Conservation (phyloP, 1,284 basidiomycete genomes). For the Gymnopus androsaceus region DNA sequence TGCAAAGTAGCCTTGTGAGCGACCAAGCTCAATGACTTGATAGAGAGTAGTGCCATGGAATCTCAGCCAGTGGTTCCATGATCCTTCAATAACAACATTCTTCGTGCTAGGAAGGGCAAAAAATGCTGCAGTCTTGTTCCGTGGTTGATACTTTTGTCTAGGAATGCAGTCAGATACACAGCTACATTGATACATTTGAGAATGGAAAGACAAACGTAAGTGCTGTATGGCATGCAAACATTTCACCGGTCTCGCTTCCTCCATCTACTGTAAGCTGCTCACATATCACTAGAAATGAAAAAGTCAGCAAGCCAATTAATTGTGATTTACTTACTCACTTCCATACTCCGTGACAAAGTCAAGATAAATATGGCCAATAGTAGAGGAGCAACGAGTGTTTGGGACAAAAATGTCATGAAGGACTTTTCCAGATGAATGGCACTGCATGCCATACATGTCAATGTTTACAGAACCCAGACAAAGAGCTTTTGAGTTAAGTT, state of each 20-base stretch:
- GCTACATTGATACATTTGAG: too few relatives aligned
- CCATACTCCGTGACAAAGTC: constrained; percentile 9
- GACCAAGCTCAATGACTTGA: background rate
- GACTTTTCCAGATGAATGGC: background rate
- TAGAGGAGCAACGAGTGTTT: constrained; percentile 2
- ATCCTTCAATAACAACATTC: constrained; percentile 3
- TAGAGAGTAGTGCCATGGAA: background rate
- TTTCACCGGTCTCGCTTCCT: constrained; percentile 3
- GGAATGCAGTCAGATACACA: background rate
- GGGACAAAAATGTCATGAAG: background rate
- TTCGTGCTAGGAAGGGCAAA: background rate
- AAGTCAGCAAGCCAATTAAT: background rate
- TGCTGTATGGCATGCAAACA: background rate
- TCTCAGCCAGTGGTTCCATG: background rate
- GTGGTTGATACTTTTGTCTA: background rate
- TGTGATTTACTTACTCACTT: background rate
- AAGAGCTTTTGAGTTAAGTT: background rate
- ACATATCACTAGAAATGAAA: background rate
- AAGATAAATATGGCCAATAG: constrained; percentile 16
- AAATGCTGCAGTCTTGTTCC: background rate
- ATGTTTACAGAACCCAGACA: background rate
- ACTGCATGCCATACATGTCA: background rate
- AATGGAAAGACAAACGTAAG: background rate
- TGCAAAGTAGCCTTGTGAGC: background rate
- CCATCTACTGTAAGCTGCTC: constrained; percentile 2